A percentile compares a stretch with the other conserved stretches of the same genome.
phyloP scores from a whole-genome alignment of 306 rosid species.

The Fragaria vesca region DNA sequence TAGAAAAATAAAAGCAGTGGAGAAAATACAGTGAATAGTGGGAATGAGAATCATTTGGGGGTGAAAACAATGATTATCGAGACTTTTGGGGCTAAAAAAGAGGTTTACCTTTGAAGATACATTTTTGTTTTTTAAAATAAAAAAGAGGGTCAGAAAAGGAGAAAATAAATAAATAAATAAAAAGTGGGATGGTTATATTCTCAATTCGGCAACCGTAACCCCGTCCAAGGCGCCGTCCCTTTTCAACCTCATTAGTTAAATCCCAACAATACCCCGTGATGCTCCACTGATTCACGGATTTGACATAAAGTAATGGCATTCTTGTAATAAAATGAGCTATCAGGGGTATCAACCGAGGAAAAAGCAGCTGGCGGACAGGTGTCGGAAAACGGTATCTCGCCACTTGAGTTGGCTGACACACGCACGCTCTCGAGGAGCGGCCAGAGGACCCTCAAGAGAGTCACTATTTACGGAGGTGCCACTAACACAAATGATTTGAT shows the following conservation, averaged over 20 bases:
- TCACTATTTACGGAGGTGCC: constrained; percentile 6
- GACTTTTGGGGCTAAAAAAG: constrained; percentile 46
- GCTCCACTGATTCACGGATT: background rate
- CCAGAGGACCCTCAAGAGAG: background rate
- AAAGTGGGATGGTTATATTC: constrained; percentile 13
- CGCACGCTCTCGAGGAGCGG: background rate
- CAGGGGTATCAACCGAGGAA: background rate
- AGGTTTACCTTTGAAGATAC: constrained; percentile 27
- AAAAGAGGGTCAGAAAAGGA: background rate
- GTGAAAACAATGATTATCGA: constrained; percentile 34
- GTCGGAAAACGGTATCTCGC: background rate
- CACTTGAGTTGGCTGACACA: background rate
- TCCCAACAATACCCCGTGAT: background rate
- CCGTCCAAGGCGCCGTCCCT: constrained; percentile 22
- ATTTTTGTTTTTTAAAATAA: background rate
- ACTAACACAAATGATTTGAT: background rate
- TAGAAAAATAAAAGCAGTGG: constrained; percentile 34
- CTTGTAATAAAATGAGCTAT: background rate
- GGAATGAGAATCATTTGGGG: constrained; percentile 35
- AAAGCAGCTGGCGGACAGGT: background rate
- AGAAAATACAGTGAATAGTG: constrained; percentile 20
- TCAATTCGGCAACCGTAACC: constrained; percentile 17
- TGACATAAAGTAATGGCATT: background rate
- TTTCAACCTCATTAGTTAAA: background rate
- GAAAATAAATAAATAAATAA: background rate